Base-by-base conservation (phyloP, 352 stramenopile genomes). In the Thraustochytrium sp. region DNA sequence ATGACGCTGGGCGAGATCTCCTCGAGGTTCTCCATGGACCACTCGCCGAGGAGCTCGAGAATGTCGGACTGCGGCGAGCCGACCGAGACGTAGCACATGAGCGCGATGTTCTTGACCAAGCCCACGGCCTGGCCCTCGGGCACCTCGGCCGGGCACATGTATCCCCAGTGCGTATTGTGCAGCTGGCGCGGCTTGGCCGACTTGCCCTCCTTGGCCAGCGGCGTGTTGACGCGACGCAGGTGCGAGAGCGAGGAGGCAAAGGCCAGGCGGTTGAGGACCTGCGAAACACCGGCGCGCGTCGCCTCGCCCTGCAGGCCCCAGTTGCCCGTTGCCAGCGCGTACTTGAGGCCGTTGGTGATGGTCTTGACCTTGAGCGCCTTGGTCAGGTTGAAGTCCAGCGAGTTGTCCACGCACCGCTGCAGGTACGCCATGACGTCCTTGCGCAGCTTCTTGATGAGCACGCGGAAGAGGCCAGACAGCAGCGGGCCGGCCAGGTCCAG, bases 91-190 rank as follows among this genome's bases (percentile, higher is more conserved):
- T 99, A 98, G 36, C 95, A 92, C 96, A 99, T 99, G 51, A 99
- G 88, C 8, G 97, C 96, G 82, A 99, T 88, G 89, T 99, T 99
- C 90, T 98, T 98, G 49, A 98, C 94, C 21, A 98, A 91, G 76
- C 95, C 94, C 65, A 83, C 87, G 3, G 82, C 62, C 44, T 88
- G 85, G 37, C 89, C 89, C 76, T 92, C 89, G 9, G 89, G 89
- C 18, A 88, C 90, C 80, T 92, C 89, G 29, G 88, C 88, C 38
- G 89, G 88, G 68, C 97, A 99, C 48, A 99, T 98, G 95, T 99
- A 99, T 53, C 97, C 97, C 97, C 97, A 99, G 89, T 99, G 97
- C 74, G 97, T 99, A 88, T 99, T 99, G 90, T 99, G 97, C 37
- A 99, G 89, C 89, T 99, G 96, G 86, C 97, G 95, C 72, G 97